These are phyloP conservation scores for Microsporum audouinii DNA, from an alignment of 2,329 filamentous ascomycete species.

Conservation along the genomic window DNA sequence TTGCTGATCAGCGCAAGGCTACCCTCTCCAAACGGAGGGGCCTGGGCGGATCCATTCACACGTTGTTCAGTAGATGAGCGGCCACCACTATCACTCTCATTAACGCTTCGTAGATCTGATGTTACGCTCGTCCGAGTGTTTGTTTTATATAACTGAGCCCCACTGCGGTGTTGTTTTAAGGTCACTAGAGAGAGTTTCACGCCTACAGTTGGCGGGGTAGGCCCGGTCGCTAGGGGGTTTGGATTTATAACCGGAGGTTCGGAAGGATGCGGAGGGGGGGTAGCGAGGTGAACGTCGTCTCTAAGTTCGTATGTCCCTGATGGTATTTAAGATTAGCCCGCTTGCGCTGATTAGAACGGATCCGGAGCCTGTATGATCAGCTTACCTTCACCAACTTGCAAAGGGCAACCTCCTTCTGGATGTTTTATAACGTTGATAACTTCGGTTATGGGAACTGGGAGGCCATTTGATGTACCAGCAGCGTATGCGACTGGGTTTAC, in stretches of 20 bases:
- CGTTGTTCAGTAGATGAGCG: conserved; percentile 48
- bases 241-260: conserved; percentile 78
- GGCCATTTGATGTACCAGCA: conserved; percentile 56
- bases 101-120: conserved; percentile 37
- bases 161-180: conserved; percentile 49
- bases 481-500: conserved; percentile 62
- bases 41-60: conserved; percentile 24
- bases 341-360: neutral
- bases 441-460: conserved; percentile 68
- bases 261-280: conserved; percentile 87
- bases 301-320: conserved; percentile 78
- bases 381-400: conserved; percentile 84
- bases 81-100: conserved; percentile 51
- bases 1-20: conserved; percentile 59
- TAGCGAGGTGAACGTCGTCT: conserved; percentile 85
- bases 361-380: conserved; percentile 1
- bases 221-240: conserved; percentile 78
- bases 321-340: neutral
- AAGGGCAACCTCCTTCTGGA: conserved; percentile 73
- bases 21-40: conserved; percentile 71
- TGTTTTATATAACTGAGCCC: conserved; percentile 39
- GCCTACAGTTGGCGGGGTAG: conserved; percentile 71
- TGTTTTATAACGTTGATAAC: conserved; percentile 81
- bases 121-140: conserved; percentile 38
- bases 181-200: conserved; percentile 72